Base-by-base conservation (phyloP, 345 rosid species). In the Pseudoturritis turrita region DNA sequence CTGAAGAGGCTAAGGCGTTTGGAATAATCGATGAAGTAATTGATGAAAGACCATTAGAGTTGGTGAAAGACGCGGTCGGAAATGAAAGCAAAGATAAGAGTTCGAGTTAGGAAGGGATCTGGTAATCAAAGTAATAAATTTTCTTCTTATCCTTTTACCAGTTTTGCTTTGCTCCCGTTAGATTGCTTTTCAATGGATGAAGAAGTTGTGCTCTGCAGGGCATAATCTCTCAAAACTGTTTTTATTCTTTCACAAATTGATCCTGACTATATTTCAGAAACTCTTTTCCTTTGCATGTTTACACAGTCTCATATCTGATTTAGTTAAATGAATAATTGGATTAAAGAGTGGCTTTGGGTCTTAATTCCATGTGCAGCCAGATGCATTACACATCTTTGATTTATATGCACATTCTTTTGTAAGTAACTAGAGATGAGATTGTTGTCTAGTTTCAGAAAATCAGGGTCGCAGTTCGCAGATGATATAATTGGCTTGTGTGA, bases 11-110 rank as follows among this genome's bases (percentile, higher is more conserved):
- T 12, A 92, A 92, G 81, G 89, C 86, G 63, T 95, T 95, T 68
- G 99, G 99, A 15, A 83, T 95, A 55, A 96, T 96, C 46, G 99
- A 96, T 51, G 99, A 90, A 63, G 99, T 96, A 11, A 91, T 96
- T 63, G 96, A 88, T 78, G 82, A 84, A 79, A 86, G 96, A 63
- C 99, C 98, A 6, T 71, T 86, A 76, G 73, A 88, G 78, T 75
- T 96, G 80, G 96, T 92, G 56, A 59, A 96, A 39, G 98, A 90
- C 79, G 96, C 97, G 31, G 78, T 87, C 62, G 92, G 65, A 10
- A 73, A 69, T 67, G 98, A 84, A 78, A 79, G 70, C 80, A 87
- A 77, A 77, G 91, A 84, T 19, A 83, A 88, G 78, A 81, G 81
- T 83, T 81, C 89, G 14, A 82, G 56, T 67, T 88, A 83, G 83